Percentiles rank a stretch among this genome's conserved stretches.
Evolutionary conservation across 2,329 filamentous ascomycete genomes (phyloP).

Genomic region (Diaporthe sp.): DNA sequence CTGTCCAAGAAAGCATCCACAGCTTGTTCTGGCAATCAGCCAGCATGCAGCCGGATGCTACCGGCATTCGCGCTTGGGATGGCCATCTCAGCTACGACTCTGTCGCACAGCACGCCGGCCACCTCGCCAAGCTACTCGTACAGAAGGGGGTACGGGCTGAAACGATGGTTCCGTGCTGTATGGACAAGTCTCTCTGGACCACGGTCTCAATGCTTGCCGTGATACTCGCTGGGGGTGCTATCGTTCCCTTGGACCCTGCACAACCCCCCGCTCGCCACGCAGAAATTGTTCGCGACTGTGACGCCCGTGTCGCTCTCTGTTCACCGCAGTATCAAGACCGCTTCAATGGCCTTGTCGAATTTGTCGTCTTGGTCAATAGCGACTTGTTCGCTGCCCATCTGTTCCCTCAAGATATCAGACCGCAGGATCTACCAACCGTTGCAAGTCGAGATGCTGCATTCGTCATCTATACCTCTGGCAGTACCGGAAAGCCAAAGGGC

Average conservation of each 20-base stretch:
- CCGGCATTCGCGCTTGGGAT: neutral
- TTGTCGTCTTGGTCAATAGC: neutral
- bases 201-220: conserved; percentile 24
- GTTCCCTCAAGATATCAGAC: neutral
- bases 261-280: conserved; percentile 9
- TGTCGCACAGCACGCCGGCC: neutral
- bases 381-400: neutral
- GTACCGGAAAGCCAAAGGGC: conserved; percentile 67
- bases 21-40: conserved; percentile 11
- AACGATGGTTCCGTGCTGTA: neutral
- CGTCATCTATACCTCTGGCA: conserved; percentile 68
- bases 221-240: conserved; percentile 13
- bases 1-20: neutral
- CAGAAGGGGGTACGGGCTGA: conserved; percentile 15
- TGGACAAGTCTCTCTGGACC: conserved; percentile 6
- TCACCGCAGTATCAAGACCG: conserved; percentile 10
- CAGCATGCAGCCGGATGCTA: neutral
- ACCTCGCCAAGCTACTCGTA: neutral
- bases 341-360: neutral
- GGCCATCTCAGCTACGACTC: conserved; percentile 6
- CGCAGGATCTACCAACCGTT: neutral
- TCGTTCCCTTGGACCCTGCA: neutral
- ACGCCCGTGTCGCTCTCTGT: neutral
- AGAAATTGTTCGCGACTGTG: conserved; percentile 5
- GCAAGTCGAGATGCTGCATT: neutral